Evolutionary conservation across 2,329 filamentous ascomycete genomes (phyloP).

Genomic region (Calonectria multiphialidica): DNA sequence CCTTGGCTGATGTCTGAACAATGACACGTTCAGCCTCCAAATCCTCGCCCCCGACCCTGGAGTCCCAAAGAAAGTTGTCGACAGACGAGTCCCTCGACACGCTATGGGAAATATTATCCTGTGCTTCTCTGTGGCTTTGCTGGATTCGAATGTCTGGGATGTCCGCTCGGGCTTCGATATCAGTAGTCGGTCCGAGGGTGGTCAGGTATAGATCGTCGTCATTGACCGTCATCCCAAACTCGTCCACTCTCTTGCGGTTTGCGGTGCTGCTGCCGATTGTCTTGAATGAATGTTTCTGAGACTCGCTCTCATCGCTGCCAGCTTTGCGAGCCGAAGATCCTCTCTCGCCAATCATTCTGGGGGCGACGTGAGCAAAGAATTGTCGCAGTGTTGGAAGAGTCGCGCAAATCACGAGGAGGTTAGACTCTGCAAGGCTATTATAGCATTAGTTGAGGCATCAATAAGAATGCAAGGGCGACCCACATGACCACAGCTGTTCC

Average conservation of each 20-base stretch:
- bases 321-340: background rate
- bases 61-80: background rate
- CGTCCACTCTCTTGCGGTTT: background rate
- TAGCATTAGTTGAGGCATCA: background rate
- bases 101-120: background rate
- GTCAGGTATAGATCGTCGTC: background rate
- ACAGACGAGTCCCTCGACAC: background rate
- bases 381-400: constrained; percentile 27
- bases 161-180: background rate
- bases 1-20: too few relatives aligned
- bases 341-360: constrained; percentile 14
- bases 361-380: constrained; percentile 30
- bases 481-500: background rate
- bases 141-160: background rate
- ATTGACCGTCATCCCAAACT: background rate
- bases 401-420: constrained; percentile 32
- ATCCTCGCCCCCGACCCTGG: background rate
- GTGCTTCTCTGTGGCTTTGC: background rate
- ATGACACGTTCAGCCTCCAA: background rate
- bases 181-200: background rate
- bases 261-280: background rate
- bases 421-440: constrained; percentile 27
- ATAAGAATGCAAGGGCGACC: background rate
- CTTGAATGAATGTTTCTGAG: background rate
- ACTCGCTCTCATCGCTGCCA: background rate